These are phyloP conservation scores for Penicillium sp. DNA, from an alignment of 2,329 filamentous ascomycete genomes.

Conservation along the genomic window DNA sequence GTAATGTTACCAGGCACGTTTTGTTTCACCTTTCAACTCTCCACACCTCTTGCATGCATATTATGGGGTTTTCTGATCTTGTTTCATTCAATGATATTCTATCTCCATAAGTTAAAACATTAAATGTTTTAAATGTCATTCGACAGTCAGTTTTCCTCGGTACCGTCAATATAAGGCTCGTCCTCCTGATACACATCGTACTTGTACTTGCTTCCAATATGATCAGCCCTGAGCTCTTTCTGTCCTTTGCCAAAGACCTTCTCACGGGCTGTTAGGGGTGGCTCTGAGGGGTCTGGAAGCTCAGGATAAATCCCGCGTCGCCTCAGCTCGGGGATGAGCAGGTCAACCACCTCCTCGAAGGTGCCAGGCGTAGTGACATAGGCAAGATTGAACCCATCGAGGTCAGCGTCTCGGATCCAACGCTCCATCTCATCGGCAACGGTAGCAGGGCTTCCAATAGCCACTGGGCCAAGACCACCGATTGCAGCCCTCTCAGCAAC, in stretches of 20 bases:
- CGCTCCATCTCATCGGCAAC: conserved; percentile 50
- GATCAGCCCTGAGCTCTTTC: conserved; percentile 55
- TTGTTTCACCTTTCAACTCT: neutral
- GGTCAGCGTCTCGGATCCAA: conserved; percentile 45
- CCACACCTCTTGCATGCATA: neutral
- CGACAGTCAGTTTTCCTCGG: neutral
- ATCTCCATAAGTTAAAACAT: neutral
- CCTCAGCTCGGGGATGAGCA: conserved; percentile 49
- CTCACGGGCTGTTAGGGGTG: conserved; percentile 52
- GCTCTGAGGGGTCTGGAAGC: conserved; percentile 24
- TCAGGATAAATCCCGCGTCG: conserved; percentile 43
- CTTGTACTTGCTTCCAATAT: conserved; percentile 58
- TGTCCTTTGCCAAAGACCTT: conserved; percentile 63
- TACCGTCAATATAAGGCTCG: conserved; percentile 29
- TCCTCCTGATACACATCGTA: conserved; percentile 62
- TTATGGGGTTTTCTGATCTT: neutral
- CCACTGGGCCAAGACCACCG: conserved; percentile 50
- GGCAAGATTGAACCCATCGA: conserved; percentile 45
- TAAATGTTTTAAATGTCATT: neutral
- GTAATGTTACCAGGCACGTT: conserved; percentile 8
- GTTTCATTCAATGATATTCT: neutral
- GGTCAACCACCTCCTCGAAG: conserved; percentile 52
- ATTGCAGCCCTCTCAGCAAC: conserved; percentile 49
- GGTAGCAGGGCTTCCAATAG: conserved; percentile 45
- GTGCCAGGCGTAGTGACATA: conserved; percentile 53